Base-by-base conservation (phyloP, 805 yeast genomes). In the Spathaspora sp. region DNA sequence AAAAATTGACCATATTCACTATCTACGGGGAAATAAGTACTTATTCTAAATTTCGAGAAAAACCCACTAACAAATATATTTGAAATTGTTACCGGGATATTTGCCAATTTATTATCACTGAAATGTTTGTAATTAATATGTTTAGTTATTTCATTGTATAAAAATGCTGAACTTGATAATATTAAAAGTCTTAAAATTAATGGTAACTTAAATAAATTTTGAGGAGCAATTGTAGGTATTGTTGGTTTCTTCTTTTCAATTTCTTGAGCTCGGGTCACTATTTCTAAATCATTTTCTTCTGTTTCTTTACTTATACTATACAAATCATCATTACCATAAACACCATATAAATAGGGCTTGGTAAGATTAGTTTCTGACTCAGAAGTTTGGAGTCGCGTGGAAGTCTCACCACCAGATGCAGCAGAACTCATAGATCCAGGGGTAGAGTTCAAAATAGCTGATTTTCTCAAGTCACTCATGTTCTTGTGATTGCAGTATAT, bases 71-170 rank as follows among this genome's bases (percentile, higher is more conserved):
- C 58, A 45, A 63, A 64, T n/a, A 57, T 49, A 45, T 62, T 60
- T 6, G 69, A 76, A 11, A 73, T 64, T 26, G 66, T 68, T 58
- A 68, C 69, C 48, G 78, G 82, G 59, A 69, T 69, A 44, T 72
- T 68, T 16, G 79, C 67, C 51, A 76, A 58, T 42, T 69, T 64
- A 11, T 71, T 68, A 16, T 70, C 76, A 42, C 72, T 68, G 46
- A 73, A 70, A 56, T 79, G 84, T 49, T 75, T 76, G 55, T 65
- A 78, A 61, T 80, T 81, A 50, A 83, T 69, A 56, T 80, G 80
- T 49, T 70, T 75, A 10, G 82, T 75, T 40, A 83, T 64, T 54
- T 72, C 79, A 59, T 82, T 78, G 63, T 81, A 83, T 7, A 78
- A 58, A 48, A 75, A 77, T 10, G 89, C 87, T 28, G 78, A 71